These are phyloP conservation scores for Rossbeevera mucosa DNA, from an alignment of 768 basidiomycete species.

Conservation along the genomic window DNA sequence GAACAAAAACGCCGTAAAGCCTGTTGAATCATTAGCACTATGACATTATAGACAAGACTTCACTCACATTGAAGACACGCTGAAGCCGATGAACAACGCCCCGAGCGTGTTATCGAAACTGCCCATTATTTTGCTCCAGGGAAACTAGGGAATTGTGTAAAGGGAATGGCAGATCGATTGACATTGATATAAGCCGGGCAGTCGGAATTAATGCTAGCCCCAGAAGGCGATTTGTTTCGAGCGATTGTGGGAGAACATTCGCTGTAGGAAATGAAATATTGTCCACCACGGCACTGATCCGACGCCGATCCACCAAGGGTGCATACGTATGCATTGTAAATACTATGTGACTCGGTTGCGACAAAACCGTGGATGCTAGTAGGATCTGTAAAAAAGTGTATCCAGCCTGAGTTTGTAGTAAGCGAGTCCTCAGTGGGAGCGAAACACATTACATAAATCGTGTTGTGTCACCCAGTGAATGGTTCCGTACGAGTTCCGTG, in stretches of 20 bases:
- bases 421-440: neutral
- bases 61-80: conserved; percentile 38
- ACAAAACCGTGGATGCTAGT: neutral
- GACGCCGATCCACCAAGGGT: neutral
- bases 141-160: neutral
- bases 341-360: neutral
- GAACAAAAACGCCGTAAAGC: conserved; percentile 48
- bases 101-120: conserved; percentile 50
- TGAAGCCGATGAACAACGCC: conserved; percentile 56
- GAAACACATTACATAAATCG: neutral
- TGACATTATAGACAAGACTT: neutral
- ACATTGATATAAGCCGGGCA: conserved; percentile 9
- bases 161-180: neutral
- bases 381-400: neutral
- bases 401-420: no score
- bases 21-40: conserved; percentile 31
- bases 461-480: neutral
- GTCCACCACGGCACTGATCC: neutral
- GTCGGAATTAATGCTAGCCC: conserved; percentile 7
- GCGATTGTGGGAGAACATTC: neutral
- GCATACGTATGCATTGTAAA: neutral
- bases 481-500: no score
- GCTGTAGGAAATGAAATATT: neutral
- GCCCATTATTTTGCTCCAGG: conserved; percentile 15
- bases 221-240: conserved; percentile 5